Conservation (phyloP, 768 basidiomycete genomes). For the Macrolepiota fuliginosa region DNA sequence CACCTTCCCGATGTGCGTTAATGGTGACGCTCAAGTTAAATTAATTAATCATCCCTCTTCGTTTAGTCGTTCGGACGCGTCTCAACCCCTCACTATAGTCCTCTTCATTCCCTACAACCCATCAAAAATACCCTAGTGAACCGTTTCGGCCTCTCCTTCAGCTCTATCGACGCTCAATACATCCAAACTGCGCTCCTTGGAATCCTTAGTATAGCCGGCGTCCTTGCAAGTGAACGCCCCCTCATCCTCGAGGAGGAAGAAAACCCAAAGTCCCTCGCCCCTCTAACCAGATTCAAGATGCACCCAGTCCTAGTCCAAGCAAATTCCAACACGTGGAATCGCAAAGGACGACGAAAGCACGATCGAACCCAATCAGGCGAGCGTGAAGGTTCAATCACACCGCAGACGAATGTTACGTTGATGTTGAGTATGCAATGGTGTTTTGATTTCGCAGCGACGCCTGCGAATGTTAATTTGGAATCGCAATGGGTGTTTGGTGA, state of each 20-base stretch:
- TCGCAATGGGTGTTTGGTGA: slow-evolving; percentile 64
- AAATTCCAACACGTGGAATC: slow-evolving; percentile 50
- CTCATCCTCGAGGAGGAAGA: slow-evolving; percentile 9
- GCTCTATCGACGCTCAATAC: slow-evolving; percentile 4
- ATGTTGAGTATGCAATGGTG: slow-evolving; percentile 24
- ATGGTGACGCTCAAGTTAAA: neutral
- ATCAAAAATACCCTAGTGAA: slow-evolving; percentile 54
- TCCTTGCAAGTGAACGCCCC: slow-evolving; percentile 2
- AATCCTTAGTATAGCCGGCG: neutral
- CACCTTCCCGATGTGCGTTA: slow-evolving; percentile 76
- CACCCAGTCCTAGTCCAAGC: slow-evolving; percentile 20
- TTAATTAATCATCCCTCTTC: neutral
- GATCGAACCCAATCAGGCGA: slow-evolving; percentile 21
- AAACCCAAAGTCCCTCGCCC: neutral
- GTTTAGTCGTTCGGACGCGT: slow-evolving; percentile 27
- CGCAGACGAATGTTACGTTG: slow-evolving; percentile 41
- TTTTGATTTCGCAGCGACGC: slow-evolving; percentile 5
- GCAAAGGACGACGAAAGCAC: slow-evolving; percentile 54
- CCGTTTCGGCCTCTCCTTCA: slow-evolving; percentile 20
- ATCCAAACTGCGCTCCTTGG: slow-evolving; percentile 3
- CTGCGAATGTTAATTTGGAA: slow-evolving; percentile 26
- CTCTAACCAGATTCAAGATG: slow-evolving; percentile 3
- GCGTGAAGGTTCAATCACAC: slow-evolving; percentile 45
- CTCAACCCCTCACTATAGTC: slow-evolving; percentile 29
- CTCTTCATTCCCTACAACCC: slow-evolving; percentile 55